Percentiles rank a stretch among this genome's conserved stretches.
Conservation (phyloP, 129 eudicot species). For the Helichrysum umbraculigerum region DNA sequence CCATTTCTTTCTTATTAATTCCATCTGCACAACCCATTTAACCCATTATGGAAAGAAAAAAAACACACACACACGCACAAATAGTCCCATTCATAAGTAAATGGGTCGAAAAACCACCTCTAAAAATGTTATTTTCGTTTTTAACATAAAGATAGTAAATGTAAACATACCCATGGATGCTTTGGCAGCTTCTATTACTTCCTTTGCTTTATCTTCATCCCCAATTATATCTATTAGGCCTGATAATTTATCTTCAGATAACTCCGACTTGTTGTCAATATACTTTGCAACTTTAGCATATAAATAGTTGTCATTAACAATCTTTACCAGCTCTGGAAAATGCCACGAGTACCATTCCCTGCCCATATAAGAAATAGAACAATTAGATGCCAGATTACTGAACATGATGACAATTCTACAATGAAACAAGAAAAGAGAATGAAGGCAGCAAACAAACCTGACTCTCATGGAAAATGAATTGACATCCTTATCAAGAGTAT, state of each 20-base stretch:
- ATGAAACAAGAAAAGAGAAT: neutral
- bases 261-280: conserved; percentile 71
- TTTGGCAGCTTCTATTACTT: conserved; percentile 92
- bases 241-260: conserved; percentile 67
- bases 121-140: neutral
- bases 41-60: neutral
- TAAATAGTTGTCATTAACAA: conserved; percentile 87
- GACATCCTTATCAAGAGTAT: conserved; percentile 92
- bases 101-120: neutral
- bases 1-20: too few species aligned
- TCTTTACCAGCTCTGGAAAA: conserved; percentile 94
- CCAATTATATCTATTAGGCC: conserved; percentile 73
- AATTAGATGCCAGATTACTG: neutral
- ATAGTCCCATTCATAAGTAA: neutral
- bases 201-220: conserved; percentile 97
- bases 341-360: conserved; percentile 99
- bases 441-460: conserved; percentile 50
- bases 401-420: neutral
- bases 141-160: neutral
- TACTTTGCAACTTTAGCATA: conserved; percentile 81
- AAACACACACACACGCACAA: neutral
- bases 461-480: conserved; percentile 96
- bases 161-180: conserved; percentile 87
- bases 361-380: conserved; percentile 14
- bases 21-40: neutral